These are phyloP conservation scores for Clonostachys chloroleuca DNA, from an alignment of 2,329 filamentous ascomycete species.

Conservation along the genomic window DNA sequence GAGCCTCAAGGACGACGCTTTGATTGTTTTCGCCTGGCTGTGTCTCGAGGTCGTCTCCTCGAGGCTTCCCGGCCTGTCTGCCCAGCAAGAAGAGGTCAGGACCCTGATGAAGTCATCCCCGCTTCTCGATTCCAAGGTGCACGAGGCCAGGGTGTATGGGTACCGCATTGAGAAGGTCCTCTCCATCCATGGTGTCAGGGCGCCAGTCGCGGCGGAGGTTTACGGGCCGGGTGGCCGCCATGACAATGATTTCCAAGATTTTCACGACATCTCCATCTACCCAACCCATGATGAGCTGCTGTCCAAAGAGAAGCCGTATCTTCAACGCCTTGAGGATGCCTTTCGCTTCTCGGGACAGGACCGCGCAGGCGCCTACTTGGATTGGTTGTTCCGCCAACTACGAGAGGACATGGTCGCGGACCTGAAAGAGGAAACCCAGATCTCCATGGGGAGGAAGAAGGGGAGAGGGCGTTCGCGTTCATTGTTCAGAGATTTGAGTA, in stretches of 20 bases:
- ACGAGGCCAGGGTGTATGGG: conserved; percentile 14
- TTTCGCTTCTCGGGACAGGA: conserved; percentile 21
- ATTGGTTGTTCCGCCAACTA: conserved; percentile 68
- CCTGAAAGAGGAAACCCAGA: conserved; percentile 56
- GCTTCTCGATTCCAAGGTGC: conserved; percentile 14
- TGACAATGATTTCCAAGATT: conserved; percentile 66
- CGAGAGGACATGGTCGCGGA: conserved; percentile 68
- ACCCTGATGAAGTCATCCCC: conserved; percentile 13
- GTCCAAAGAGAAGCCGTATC: conserved; percentile 47
- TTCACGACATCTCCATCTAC: conserved; percentile 55
- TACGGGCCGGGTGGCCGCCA: conserved; percentile 60
- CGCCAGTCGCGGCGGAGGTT: neutral
- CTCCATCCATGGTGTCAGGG: conserved; percentile 7
- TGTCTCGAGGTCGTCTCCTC: conserved; percentile 38
- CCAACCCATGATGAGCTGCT: conserved; percentile 63
- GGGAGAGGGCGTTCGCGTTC: conserved; percentile 17
- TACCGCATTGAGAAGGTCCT: conserved; percentile 33
- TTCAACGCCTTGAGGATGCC: conserved; percentile 46
- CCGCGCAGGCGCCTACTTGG: conserved; percentile 49
- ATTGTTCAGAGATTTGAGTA: conserved; percentile 5
- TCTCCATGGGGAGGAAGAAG: conserved; percentile 39
- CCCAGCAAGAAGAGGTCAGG: conserved; percentile 8
- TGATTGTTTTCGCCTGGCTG: conserved; percentile 41
- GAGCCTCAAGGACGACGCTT: conserved; percentile 20
- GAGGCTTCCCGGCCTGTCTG: conserved; percentile 7